These are phyloP conservation scores for Asterophora lycoperdoides DNA, from an alignment of 768 basidiomycete species.

Conservation along the genomic window DNA sequence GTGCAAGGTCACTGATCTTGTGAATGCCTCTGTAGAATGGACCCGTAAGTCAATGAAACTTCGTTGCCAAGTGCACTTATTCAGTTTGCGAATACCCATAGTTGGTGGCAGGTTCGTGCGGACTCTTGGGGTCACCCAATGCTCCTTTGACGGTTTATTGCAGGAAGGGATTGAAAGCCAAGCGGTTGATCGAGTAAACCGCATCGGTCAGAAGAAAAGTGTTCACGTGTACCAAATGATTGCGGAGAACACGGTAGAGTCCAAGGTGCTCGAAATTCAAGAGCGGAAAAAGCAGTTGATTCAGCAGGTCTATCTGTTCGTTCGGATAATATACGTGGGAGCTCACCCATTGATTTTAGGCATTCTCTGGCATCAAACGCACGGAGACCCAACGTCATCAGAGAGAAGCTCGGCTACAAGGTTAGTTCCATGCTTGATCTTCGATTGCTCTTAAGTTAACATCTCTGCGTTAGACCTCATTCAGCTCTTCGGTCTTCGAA, in stretches of 20 bases:
- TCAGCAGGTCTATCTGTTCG: conserved; percentile 48
- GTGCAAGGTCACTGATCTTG: conserved; percentile 22
- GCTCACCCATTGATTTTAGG: conserved; percentile 37
- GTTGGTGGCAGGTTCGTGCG: conserved; percentile 69
- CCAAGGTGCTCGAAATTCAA: conserved; percentile 85
- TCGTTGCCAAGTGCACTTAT: not conserved
- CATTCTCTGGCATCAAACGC: conserved; percentile 78
- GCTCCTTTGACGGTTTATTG: conserved; percentile 10
- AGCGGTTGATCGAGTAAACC: conserved; percentile 77
- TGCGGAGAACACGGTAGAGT: conserved; percentile 85
- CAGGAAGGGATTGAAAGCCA: conserved; percentile 83
- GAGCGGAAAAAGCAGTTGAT: conserved; percentile 79
- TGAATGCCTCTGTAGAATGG: conserved; percentile 52
- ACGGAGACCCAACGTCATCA: conserved; percentile 73
- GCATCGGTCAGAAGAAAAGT: conserved; percentile 78
- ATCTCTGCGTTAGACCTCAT: conserved; percentile 46
- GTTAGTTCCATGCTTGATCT: conserved; percentile 31
- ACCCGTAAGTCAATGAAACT: conserved; percentile 55
- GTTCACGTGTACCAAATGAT: conserved; percentile 90
- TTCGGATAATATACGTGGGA: not conserved
- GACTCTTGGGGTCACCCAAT: not conserved
- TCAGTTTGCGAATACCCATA: conserved; percentile 21
- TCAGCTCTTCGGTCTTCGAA: conserved; percentile 48
- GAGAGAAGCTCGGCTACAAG: conserved; percentile 79
- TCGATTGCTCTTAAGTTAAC: not conserved